Base-by-base conservation (phyloP, 805 yeast species). In the Candida hungchunana region DNA sequence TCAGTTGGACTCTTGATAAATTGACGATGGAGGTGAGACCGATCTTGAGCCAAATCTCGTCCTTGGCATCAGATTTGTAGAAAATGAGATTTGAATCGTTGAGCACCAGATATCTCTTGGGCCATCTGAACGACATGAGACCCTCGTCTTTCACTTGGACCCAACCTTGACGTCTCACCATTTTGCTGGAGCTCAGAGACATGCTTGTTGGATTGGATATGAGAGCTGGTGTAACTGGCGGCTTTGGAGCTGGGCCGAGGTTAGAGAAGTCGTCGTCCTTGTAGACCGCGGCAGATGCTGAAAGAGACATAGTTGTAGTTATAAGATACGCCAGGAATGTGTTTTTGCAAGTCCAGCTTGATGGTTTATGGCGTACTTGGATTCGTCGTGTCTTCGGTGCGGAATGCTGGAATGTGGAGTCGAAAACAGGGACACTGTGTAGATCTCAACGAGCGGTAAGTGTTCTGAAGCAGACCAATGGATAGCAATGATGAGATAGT, bases 131-230 rank as follows among this genome's bases (percentile, higher is more conserved):
- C 6, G 88, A 76, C 45, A 86, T 75, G 44, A 90, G 65, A 11
- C 97, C 96, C 50, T 90, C 97, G 50, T 90, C 97, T 58, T 86
- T 89, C 40, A 87, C 79, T 36, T 84, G 83, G 16, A 87, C 89
- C 95, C 96, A 89, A 0, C 97, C 96, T 39, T 76, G 70, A 39
- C 74, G 48, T 44, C 57, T 48, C 4, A 47, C 53, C 12, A 53
- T 21, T 21, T 50, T 50, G 18, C 37, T 32, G 7, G 44, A 33
- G 44, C 33, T 67, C 58, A 39, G 62, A 60, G 44, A 36, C 7
- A 32, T 13, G n/a, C 36, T 16, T 7, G 40, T 42, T 16, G 54
- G 52, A 31, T 63, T 54, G 38, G 63, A 51, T 8, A 60, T 50
- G n/a, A 66, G 55, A 23, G 55, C 53, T 3, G 63, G 56, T 30